Conservation (phyloP, 306 rosid genomes). For the Gynostemma pentaphyllum region DNA sequence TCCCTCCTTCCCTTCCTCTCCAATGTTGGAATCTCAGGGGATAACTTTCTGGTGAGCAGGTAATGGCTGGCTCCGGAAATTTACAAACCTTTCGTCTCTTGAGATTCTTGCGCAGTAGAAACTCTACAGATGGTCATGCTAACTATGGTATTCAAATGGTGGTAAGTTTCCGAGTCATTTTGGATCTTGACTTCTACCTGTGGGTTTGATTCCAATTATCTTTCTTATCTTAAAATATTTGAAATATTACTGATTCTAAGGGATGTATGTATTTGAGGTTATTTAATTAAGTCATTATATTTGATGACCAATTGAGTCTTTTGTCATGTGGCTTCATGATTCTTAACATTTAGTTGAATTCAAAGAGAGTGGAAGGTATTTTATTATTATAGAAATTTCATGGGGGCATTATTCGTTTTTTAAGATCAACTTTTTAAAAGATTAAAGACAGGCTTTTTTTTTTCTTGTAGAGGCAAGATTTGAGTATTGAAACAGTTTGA, state of each 20-base stretch:
- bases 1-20: not conserved
- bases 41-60: slow-evolving; percentile 33
- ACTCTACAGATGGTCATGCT: slow-evolving; percentile 80
- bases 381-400: no score
- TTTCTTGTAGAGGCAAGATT: no score
- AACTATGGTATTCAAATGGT: slow-evolving; percentile 95
- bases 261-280: slow-evolving; percentile 4
- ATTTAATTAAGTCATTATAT: not conserved
- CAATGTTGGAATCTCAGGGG: not conserved
- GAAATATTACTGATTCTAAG: not conserved
- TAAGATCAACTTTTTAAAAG: no score
- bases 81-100: slow-evolving; percentile 70
- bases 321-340: no score
- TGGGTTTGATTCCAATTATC: not conserved
- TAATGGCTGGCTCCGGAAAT: slow-evolving; percentile 99
- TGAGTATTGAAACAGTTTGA: no score
- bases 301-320: no score
- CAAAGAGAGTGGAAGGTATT: no score
- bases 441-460: no score
- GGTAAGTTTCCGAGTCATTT: slow-evolving; percentile 39
- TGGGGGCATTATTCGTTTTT: no score
- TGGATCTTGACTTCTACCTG: slow-evolving; percentile 1
- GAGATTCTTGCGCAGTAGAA: slow-evolving; percentile 84
- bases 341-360: no score
- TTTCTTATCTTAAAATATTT: not conserved